These are phyloP conservation scores for Rhodofomes roseus DNA, from an alignment of 1,284 basidiomycete species.

Conservation along the genomic window DNA sequence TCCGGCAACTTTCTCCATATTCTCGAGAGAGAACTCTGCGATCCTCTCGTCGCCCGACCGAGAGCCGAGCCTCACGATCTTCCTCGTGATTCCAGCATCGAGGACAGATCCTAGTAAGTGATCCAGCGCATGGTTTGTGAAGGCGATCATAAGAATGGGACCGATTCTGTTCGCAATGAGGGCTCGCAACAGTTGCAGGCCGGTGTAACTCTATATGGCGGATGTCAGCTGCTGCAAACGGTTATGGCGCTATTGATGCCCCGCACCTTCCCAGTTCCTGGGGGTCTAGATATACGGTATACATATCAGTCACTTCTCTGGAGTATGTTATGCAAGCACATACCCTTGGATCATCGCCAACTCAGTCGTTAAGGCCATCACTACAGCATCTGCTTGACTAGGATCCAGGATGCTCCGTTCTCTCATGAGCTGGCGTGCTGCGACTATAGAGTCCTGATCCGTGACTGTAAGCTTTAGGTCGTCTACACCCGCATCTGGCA, in stretches of 20 bases:
- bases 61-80: constrained; percentile 63
- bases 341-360: constrained; percentile 70
- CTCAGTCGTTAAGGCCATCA: constrained; percentile 57
- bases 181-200: constrained; percentile 61
- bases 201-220: constrained; percentile 54
- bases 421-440: constrained; percentile 43
- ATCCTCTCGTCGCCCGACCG: constrained; percentile 58
- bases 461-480: constrained; percentile 18
- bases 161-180: constrained; percentile 47
- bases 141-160: constrained; percentile 66
- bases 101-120: constrained; percentile 61
- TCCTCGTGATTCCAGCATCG: constrained; percentile 55
- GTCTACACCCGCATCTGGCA: constrained; percentile 21
- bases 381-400: constrained; percentile 65
- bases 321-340: constrained; percentile 16
- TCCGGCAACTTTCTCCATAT: constrained; percentile 42
- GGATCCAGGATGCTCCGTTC: constrained; percentile 51
- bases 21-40: constrained; percentile 52
- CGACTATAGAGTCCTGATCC: constrained; percentile 14
- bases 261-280: constrained; percentile 72
- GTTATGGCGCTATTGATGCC: neutral
- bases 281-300: constrained; percentile 42
- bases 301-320: neutral
- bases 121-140: constrained; percentile 76
- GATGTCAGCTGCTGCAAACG: neutral